Base-by-base conservation (phyloP, 305 asterid genomes). In the Fraxinus ornus region DNA sequence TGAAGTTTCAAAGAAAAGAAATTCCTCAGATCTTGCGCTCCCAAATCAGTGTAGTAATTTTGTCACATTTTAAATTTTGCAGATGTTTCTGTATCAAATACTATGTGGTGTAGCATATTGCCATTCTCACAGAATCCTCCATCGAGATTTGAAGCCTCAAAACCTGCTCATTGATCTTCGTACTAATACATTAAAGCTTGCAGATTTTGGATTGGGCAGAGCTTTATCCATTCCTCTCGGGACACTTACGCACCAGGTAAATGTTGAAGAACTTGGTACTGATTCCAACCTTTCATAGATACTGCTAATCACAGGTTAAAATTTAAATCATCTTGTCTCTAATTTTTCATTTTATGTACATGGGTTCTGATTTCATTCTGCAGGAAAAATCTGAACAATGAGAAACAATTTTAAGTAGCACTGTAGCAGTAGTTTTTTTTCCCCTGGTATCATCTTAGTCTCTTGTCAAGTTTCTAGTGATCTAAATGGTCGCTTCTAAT, bases 171-270 rank as follows among this genome's bases (percentile, higher is more conserved):
- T 91, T 55, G 91, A 89, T 81, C 85, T 81, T 39, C 72, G 88
- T 49, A 87, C 86, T 72, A 88, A 84, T 80, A 84, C 88, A 21
- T 77, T 91, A 57, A 91, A 90, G 89, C 89, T 91, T 57, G 92
- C 93, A 62, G 95, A 90, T 85, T 91, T 91, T 89, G 92, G 93
- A 62, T 84, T 87, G 86, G 90, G 90, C 52, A 87, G 91, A 57
- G 88, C 90, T 41, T 84, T 84, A 47, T 92, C 90, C 66, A 83
- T 83, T 80, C 91, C 95, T 84, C 90, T 87, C 39, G 84, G 91
- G 86, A 88, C 91, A 44, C 88, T 86, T 77, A 89, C 90, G 57
- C 92, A 88, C 80, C 89, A 86, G 88, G 89, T 86, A 81, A 21
- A 55, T 64, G 39, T 39, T 49, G 39, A 30, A 35, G 28, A 10